Percentiles rank a stretch among this genome's conserved stretches.
phyloP scores from a whole-genome alignment of 163 green algal genomes.

The Prototheca wickerhamii region DNA sequence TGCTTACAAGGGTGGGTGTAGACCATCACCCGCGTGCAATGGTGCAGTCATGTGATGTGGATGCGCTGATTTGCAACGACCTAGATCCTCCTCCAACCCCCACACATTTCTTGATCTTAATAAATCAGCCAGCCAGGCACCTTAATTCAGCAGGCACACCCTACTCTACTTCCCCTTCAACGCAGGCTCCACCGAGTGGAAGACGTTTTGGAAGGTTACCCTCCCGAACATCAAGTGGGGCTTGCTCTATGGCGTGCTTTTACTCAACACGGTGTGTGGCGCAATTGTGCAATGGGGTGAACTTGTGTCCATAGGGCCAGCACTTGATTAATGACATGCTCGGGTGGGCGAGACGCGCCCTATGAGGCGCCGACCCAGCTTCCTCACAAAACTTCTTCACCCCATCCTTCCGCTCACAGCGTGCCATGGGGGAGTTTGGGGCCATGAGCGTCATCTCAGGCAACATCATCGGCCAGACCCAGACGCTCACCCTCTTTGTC shows the following conservation, averaged over 20 bases:
- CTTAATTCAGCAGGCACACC: too few species aligned
- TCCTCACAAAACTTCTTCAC: neutral
- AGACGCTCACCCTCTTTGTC: slow-evolving; percentile 84
- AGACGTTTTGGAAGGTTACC: slow-evolving; percentile 85
- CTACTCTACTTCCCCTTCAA: too few species aligned
- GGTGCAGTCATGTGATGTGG: too few species aligned
- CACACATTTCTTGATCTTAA: too few species aligned
- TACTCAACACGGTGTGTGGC: slow-evolving; percentile 67
- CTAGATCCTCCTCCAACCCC: too few species aligned
- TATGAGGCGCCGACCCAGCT: neutral
- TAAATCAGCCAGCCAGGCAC: too few species aligned
- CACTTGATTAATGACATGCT: neutral
- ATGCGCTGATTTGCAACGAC: neutral
- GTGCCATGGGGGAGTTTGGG: slow-evolving; percentile 87
- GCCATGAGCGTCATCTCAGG: slow-evolving; percentile 79
- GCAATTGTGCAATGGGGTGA: too few species aligned
- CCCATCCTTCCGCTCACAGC: slow-evolving; percentile 18
- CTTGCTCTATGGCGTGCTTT: slow-evolving; percentile 78
- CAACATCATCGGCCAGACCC: slow-evolving; percentile 81
- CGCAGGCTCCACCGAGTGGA: slow-evolving; percentile 8
- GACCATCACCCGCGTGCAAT: too few species aligned
- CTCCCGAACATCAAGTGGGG: slow-evolving; percentile 82
- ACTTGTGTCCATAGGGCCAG: too few species aligned
- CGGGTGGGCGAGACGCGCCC: neutral
- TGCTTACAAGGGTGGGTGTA: too few species aligned